Evolutionary conservation across 1,284 basidiomycete genomes (phyloP).

Genomic region (Malassezia dermatis): DNA sequence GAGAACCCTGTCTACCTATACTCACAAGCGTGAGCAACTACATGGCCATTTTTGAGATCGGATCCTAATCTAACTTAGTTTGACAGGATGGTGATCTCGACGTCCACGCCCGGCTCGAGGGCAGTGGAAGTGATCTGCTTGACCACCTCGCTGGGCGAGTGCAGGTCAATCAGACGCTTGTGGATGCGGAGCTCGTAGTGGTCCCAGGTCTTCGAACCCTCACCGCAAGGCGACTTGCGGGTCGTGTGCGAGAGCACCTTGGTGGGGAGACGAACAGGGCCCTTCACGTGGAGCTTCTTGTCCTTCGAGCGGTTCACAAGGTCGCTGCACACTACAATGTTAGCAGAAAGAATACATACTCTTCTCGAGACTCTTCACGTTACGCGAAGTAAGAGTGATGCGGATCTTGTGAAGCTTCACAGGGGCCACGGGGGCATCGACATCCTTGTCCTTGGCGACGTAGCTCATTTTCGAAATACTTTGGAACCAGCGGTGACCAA

Average conservation of each 20-base stretch:
- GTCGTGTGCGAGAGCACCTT: constrained; percentile 98
- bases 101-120: constrained; percentile 97
- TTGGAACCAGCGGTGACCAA: constrained; percentile 52
- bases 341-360: constrained; percentile 43
- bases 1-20: not conserved
- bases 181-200: constrained; percentile 98
- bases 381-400: constrained; percentile 95
- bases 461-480: constrained; percentile 73
- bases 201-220: constrained; percentile 99
- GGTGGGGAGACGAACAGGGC: constrained; percentile 96
- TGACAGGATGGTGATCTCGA: constrained; percentile 90
- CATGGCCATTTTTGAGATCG: not conserved
- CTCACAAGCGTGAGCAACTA: not conserved
- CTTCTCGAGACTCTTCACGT: constrained; percentile 97
- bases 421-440: constrained; percentile 58
- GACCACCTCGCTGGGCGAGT: constrained; percentile 96
- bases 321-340: constrained; percentile 59
- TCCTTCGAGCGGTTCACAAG: constrained; percentile 98
- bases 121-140: constrained; percentile 99
- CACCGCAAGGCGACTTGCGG: constrained; percentile 68
- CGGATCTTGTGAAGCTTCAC: constrained; percentile 98
- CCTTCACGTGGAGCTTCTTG: constrained; percentile 98
- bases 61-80: constrained; percentile 21
- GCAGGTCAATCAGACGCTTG: constrained; percentile 98
- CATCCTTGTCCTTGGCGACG: constrained; percentile 98